phyloP scores from a whole-genome alignment of 1,284 basidiomycete genomes.

The Meira nashicola region DNA sequence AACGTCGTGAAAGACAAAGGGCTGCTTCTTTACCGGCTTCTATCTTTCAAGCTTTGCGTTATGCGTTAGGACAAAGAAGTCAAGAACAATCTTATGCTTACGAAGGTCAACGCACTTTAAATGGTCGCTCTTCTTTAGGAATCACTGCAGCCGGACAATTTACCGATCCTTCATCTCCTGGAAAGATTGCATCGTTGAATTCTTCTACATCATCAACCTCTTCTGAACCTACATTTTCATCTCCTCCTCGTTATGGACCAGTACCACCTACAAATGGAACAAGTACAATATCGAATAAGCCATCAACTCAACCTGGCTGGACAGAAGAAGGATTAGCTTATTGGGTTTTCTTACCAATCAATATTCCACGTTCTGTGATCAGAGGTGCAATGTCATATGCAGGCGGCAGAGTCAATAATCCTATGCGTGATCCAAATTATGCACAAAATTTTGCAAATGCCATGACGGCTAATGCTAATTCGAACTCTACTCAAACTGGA shows the following conservation, averaged over 20 bases:
- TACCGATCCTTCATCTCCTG: not conserved
- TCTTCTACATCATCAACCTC: not conserved
- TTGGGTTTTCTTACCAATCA: constrained; percentile 15
- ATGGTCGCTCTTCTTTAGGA: constrained; percentile 23
- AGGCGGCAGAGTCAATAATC: not conserved
- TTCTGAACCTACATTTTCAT: not conserved
- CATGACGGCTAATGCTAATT: not conserved
- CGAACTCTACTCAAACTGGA: no score
- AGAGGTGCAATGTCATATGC: constrained; percentile 6
- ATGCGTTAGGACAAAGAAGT: constrained; percentile 28
- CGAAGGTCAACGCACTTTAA: constrained; percentile 26
- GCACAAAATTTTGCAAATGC: constrained; percentile 2
- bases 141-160: constrained; percentile 12
- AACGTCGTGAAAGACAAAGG: constrained; percentile 37
- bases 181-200: not conserved
- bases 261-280: not conserved
- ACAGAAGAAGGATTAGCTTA: constrained; percentile 12
- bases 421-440: constrained; percentile 1
- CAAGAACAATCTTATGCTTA: constrained; percentile 23
- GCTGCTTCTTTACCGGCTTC: constrained; percentile 27
- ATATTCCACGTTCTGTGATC: constrained; percentile 10
- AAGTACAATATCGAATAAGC: not conserved
- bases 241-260: constrained; percentile 6
- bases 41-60: constrained; percentile 39
- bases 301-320: not conserved